Evolutionary conservation across 371 early-diverging fungal genomes (phyloP).

Genomic region (Mortierella sp.): DNA sequence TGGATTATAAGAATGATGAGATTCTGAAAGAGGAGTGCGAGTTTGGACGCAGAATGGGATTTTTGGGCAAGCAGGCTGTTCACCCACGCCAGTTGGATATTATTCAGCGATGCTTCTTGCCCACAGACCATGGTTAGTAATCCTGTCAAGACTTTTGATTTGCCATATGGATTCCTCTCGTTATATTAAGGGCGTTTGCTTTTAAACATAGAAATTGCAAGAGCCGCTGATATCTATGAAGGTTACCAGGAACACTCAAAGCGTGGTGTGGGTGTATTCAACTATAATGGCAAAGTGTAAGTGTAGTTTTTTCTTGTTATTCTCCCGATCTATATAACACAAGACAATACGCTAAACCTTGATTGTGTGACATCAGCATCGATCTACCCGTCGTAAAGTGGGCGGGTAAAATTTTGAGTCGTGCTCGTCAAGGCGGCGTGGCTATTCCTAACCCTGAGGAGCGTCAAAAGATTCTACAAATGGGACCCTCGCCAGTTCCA

Average conservation of each 20-base stretch:
- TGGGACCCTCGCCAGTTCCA: constrained; percentile 7
- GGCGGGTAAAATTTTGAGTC: constrained; percentile 72
- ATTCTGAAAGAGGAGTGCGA: constrained; percentile 82
- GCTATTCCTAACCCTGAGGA: constrained; percentile 57
- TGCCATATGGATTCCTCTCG: neutral
- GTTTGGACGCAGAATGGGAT: constrained; percentile 92
- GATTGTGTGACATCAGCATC: constrained; percentile 58
- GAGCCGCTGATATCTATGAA: constrained; percentile 74
- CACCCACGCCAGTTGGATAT: constrained; percentile 90
- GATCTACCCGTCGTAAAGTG: constrained; percentile 81
- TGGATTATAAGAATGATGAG: constrained; percentile 80
- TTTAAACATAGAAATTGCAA: constrained; percentile 62
- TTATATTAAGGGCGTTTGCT: neutral
- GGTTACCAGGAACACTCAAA: constrained; percentile 74
- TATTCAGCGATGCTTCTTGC: constrained; percentile 84
- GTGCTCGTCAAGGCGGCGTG: constrained; percentile 69
- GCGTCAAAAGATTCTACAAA: constrained; percentile 39
- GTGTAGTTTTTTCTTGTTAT: constrained; percentile 9
- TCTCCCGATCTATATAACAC: neutral
- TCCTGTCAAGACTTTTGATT: neutral
- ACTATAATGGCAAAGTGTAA: constrained; percentile 90
- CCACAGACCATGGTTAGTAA: constrained; percentile 71
- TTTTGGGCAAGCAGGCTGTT: constrained; percentile 92
- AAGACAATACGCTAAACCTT: neutral
- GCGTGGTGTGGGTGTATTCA: constrained; percentile 90